Evolutionary conservation across 352 stramenopile genomes (phyloP).

Genomic region (Globisporangium sylvaticum): DNA sequence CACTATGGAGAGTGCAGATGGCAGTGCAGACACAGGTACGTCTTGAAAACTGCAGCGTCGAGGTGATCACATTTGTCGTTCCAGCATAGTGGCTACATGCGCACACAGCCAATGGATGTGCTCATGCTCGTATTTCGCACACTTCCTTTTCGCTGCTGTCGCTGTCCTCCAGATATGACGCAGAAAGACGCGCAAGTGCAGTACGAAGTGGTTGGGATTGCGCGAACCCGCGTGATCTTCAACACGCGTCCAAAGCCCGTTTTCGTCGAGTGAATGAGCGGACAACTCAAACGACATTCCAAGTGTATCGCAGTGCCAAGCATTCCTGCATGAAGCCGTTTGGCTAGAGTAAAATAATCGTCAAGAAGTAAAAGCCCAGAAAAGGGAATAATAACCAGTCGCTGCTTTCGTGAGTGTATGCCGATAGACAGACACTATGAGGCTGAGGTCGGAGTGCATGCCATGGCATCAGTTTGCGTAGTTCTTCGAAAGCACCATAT

Average conservation of each 20-base stretch:
- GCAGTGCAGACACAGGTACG: slow-evolving; percentile 1
- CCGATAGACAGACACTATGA: too few relatives aligned
- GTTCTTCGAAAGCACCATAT: too few relatives aligned
- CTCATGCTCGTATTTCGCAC: background rate
- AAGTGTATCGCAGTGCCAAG: background rate
- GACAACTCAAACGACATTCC: too few relatives aligned
- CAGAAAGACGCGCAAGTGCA: slow-evolving; percentile 8
- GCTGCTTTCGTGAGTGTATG: too few relatives aligned
- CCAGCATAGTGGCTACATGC: background rate
- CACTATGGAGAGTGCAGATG: background rate
- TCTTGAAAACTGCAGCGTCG: background rate
- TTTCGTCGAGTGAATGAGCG: slow-evolving; percentile 19
- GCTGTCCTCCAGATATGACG: background rate
- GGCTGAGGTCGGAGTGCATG: too few relatives aligned
- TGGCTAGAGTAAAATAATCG: background rate
- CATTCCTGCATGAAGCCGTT: background rate
- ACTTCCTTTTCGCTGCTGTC: background rate
- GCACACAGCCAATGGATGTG: background rate
- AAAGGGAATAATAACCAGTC: too few relatives aligned
- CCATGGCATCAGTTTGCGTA: too few relatives aligned
- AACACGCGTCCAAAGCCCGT: slow-evolving; percentile 71
- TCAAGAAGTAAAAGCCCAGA: too few relatives aligned
- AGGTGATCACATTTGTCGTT: background rate
- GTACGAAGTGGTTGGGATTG: slow-evolving; percentile 85
- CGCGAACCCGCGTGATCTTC: slow-evolving; percentile 75